Conservation (phyloP, 129 eudicot species). For the Glebionis coronaria region DNA sequence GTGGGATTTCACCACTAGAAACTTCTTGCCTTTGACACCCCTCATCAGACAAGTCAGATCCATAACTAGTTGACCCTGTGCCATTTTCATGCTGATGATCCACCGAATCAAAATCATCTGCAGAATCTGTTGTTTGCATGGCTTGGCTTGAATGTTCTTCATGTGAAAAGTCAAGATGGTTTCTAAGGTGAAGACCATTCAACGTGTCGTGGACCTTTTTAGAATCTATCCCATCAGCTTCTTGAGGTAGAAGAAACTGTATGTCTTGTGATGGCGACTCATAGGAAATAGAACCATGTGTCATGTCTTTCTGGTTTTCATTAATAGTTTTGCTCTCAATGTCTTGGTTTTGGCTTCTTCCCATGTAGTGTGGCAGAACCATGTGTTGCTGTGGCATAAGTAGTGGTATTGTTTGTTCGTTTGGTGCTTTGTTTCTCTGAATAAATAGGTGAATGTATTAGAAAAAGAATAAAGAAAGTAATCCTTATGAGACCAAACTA, state of each 20-base stretch:
- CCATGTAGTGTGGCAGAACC: slow-evolving; percentile 99
- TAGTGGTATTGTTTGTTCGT: slow-evolving; percentile 79
- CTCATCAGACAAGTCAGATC: slow-evolving; percentile 38
- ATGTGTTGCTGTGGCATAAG: slow-evolving; percentile 94
- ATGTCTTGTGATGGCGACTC: slow-evolving; percentile 75
- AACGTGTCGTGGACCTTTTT: slow-evolving; percentile 21
- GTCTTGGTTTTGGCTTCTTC: slow-evolving; percentile 52
- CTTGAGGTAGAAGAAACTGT: slow-evolving; percentile 91
- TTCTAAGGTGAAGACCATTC: slow-evolving; percentile 23
- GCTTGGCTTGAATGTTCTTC: slow-evolving; percentile 30
- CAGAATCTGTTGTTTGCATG: slow-evolving; percentile 10
- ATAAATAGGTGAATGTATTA: slow-evolving; percentile 20
- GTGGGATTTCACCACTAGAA: slow-evolving; percentile 37
- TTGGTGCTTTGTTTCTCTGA: slow-evolving; percentile 87
- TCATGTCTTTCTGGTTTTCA: slow-evolving; percentile 25
- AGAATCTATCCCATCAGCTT: slow-evolving; percentile 45
- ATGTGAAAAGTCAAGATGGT: slow-evolving; percentile 26
- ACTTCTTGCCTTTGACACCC: slow-evolving; percentile 60
- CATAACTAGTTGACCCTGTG: slow-evolving; percentile 20
- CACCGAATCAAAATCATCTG: slow-evolving; percentile 31
- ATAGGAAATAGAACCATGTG: slow-evolving; percentile 45
- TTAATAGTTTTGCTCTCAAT: slow-evolving; percentile 36
- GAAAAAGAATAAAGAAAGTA: background rate
- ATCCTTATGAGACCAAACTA: background rate
- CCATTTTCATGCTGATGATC: slow-evolving; percentile 26